A percentile compares a stretch with the other conserved stretches of the same genome.
These are phyloP conservation scores for Casaregolazyma suthepensis DNA, from an alignment of 1,139 yeast genomes.

Conservation along the genomic window DNA sequence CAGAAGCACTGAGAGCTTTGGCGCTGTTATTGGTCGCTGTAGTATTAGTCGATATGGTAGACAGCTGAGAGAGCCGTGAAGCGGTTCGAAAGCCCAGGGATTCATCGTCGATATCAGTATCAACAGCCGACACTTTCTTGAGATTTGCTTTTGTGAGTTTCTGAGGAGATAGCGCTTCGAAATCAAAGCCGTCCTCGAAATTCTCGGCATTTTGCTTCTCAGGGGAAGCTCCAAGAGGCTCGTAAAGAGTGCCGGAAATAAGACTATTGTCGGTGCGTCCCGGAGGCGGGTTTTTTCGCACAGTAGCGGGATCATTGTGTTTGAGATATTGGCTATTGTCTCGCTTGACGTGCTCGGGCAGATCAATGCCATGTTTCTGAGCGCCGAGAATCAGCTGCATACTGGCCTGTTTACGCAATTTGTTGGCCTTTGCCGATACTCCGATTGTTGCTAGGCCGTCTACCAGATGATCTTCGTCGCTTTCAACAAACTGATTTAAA, in stretches of 20 bases:
- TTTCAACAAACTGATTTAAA: conserved; percentile 1
- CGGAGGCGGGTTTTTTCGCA: neutral
- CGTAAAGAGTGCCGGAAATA: conserved; percentile 9
- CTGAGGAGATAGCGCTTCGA: conserved; percentile 11
- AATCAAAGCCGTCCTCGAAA: conserved; percentile 20
- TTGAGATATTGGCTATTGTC: neutral
- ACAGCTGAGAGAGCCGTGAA: conserved; percentile 17
- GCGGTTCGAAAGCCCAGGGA: conserved; percentile 18
- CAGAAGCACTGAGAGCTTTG: conserved; percentile 7
- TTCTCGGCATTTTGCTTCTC: conserved; percentile 3
- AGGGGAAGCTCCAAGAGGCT: conserved; percentile 5
- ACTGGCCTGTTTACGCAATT: conserved; percentile 8
- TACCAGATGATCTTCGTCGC: conserved; percentile 8
- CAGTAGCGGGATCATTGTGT: neutral
- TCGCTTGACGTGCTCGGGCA: conserved; percentile 5
- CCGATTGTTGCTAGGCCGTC: conserved; percentile 5
- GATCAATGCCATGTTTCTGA: conserved; percentile 2
- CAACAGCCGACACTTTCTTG: conserved; percentile 10
- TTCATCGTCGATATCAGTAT: conserved; percentile 18
- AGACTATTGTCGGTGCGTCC: conserved; percentile 8
- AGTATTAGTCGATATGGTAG: conserved; percentile 1
- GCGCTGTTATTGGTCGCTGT: conserved; percentile 13
- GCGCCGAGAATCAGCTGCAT: conserved; percentile 7
- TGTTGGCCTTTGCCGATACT: neutral
- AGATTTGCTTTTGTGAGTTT: conserved; percentile 6